A percentile compares a stretch with the other conserved stretches of the same genome.
phyloP scores from a whole-genome alignment of 257 asterid species.

The Solanum rostratum region DNA sequence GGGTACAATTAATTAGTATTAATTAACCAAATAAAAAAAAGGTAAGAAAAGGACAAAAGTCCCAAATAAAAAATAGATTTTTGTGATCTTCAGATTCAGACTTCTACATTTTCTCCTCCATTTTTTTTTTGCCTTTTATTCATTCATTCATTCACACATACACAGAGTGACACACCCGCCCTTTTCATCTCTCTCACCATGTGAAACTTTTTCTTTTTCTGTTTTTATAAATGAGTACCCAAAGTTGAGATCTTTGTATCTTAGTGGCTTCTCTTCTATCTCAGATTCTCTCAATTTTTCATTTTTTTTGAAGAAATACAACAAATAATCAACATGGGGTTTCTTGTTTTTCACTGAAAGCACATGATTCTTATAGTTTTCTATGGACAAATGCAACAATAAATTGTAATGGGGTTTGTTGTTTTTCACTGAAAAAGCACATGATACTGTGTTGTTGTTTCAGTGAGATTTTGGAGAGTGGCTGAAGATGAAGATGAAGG shows the following conservation, averaged over 20 bases:
- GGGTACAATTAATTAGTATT: background rate
- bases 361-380: background rate
- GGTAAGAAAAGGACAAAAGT: background rate
- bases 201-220: conserved; percentile 2
- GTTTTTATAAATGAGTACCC: background rate
- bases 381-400: background rate
- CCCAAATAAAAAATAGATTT: conserved; percentile 6
- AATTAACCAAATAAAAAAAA: background rate
- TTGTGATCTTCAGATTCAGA: conserved; percentile 10
- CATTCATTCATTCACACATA: background rate
- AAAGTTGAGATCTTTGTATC: background rate
- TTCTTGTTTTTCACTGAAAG: conserved; percentile 1
- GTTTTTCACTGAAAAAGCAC: background rate
- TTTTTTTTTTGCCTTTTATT: background rate
- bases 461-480: conserved; percentile 33
- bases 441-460: background rate
- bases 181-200: conserved; percentile 24
- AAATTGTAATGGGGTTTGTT: background rate
- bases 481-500: conserved; percentile 26
- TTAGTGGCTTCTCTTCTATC: background rate
- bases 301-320: background rate
- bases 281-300: conserved; percentile 16
- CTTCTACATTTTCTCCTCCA: background rate
- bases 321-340: background rate
- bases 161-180: conserved; percentile 24